phyloP scores from a whole-genome alignment of 106 monocot genomes.

The Allium sativum region DNA sequence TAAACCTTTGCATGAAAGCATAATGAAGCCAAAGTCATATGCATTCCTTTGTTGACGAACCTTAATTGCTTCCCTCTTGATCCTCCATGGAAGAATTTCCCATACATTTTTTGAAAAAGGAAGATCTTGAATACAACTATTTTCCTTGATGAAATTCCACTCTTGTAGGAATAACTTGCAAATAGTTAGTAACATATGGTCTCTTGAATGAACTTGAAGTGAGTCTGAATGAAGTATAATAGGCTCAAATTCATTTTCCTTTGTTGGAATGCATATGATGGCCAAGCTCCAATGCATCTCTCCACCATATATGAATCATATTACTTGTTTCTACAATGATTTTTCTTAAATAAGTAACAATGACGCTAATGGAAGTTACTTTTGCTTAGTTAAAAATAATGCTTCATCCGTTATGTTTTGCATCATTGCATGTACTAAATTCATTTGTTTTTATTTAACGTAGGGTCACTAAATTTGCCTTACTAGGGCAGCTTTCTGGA shows the following conservation, averaged over 20 bases:
- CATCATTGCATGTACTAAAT: too few species aligned
- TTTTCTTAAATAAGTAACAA: too few species aligned
- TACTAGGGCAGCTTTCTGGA: too few species aligned
- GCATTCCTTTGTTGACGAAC: conserved; percentile 66
- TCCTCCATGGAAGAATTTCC: conserved; percentile 10
- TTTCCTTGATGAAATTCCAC: conserved; percentile 12
- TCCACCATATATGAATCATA: too few species aligned
- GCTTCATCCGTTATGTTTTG: too few species aligned
- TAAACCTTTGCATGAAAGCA: conserved; percentile 72
- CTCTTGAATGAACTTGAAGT: conserved; percentile 53
- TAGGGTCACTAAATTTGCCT: too few species aligned
- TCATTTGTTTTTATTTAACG: too few species aligned
- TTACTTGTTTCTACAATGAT: too few species aligned
- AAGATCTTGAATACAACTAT: conserved; percentile 2
- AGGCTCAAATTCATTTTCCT: conserved; percentile 57
- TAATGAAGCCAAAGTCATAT: conserved; percentile 77
- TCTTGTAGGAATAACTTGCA: conserved; percentile 16
- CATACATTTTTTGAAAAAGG: conserved; percentile 13
- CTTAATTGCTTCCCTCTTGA: conserved; percentile 26
- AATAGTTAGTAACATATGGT: conserved; percentile 27
- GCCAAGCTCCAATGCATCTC: conserved; percentile 87
- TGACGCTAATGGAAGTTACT: too few species aligned
- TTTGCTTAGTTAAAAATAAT: too few species aligned
- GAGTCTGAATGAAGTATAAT: conserved; percentile 92
- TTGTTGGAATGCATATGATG: conserved; percentile 67